These are phyloP conservation scores for Nevesoporus exiguus DNA, from an alignment of 768 basidiomycete genomes.

Conservation along the genomic window DNA sequence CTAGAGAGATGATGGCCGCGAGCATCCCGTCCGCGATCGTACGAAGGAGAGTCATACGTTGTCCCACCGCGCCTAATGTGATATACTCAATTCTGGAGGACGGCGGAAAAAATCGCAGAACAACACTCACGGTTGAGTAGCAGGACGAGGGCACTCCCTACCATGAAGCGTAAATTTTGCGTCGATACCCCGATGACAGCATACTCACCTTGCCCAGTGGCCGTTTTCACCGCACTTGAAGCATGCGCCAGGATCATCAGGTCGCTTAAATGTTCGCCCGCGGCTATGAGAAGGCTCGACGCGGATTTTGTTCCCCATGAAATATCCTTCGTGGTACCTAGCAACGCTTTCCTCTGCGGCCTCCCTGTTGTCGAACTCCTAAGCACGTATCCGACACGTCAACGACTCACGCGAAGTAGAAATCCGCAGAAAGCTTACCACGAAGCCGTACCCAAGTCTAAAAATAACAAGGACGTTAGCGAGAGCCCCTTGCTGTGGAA, in stretches of 20 bases:
- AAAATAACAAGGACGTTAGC: constrained; percentile 7
- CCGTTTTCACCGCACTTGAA: constrained; percentile 84
- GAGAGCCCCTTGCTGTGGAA: constrained; percentile 12
- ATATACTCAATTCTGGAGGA: constrained; percentile 2
- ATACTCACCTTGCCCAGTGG: constrained; percentile 81
- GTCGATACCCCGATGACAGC: neutral
- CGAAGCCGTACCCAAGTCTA: constrained; percentile 87
- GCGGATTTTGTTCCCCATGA: constrained; percentile 91
- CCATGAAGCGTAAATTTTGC: constrained; percentile 1
- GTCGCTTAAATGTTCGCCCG: constrained; percentile 72
- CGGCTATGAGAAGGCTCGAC: constrained; percentile 86
- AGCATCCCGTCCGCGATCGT: constrained; percentile 52
- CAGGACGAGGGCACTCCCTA: constrained; percentile 70
- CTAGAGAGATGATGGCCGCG: constrained; percentile 49
- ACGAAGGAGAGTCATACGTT: constrained; percentile 48
- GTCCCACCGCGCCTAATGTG: constrained; percentile 37
- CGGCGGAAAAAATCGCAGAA: neutral
- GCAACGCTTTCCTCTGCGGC: constrained; percentile 85
- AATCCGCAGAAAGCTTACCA: constrained; percentile 49
- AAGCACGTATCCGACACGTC: neutral
- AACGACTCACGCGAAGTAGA: neutral
- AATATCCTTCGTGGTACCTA: constrained; percentile 85
- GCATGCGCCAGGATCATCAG: constrained; percentile 85
- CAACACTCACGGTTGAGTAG: constrained; percentile 46
- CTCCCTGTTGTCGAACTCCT: constrained; percentile 83